Base-by-base conservation (phyloP, 2,329 filamentous ascomycete species). In the Scytalidium lignicola region DNA sequence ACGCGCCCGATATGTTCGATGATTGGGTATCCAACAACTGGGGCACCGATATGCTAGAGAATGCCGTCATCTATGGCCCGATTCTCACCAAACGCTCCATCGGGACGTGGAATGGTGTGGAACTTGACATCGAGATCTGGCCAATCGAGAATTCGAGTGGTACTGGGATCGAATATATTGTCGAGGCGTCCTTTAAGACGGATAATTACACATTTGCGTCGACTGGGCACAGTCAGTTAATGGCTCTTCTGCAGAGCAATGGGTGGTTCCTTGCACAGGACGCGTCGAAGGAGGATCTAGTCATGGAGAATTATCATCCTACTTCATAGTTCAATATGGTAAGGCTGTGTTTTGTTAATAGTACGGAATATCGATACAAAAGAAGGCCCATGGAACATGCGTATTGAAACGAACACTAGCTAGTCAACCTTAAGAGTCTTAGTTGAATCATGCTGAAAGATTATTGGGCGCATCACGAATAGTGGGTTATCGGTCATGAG, bases 61-160 rank as follows among this genome's bases (percentile, higher is more conserved):
- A 46, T 15, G 55, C 62, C 28, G 53, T 59, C 9, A 58, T 67
- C 41, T 67, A 60, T 52, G 65, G 65, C 18, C 65, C 64, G 8
- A 51, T 67, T 17, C 55, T 63, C 41, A 58, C 60, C 1, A 63
- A 61, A 53, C 59, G 62, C 19, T 67, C 52, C 21, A 53, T 55
- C 32, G 65, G 64, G 21, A 60, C 44, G 10, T 68, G 60, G 62
- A 59, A 60, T 19, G 55, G 52, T n/a, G 45, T 58, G 19, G 49
- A 62, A 47, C 47, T 67, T 43, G 60, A 61, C 41, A 54, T 68
- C 40, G 64, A 67, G 51, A 57, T 68, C 17, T 67, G 63, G 65
- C 63, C 62, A 44, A 59, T 62, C 46, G 50, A 43, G 41, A 58
- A 56, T 50, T 43, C 51, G 3, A 50, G 43, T 10, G 56, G 55